A percentile compares a stretch with the other conserved stretches of the same genome.
Evolutionary conservation across 1,139 yeast species (phyloP).

Genomic region (Magnusiomyces magnusii): DNA sequence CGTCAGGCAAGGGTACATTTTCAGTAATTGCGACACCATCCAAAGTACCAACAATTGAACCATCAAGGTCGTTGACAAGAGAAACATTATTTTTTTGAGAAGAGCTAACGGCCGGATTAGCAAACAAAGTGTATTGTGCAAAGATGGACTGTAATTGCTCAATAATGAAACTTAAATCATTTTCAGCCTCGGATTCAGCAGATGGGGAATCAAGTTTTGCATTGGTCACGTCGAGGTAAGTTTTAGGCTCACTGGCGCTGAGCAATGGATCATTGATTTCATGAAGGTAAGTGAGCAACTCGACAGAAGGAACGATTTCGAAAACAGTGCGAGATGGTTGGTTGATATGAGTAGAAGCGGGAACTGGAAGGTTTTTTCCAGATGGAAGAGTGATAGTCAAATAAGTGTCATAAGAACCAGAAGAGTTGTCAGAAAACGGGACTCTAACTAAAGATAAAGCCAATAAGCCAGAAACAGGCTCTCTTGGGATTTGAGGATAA

Average conservation of each 20-base stretch:
- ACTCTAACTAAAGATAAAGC: conserved; percentile 6
- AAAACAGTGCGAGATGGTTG: conserved; percentile 1
- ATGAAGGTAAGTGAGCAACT: background rate
- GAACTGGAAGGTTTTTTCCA: conserved; percentile 5
- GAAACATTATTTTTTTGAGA: conserved; percentile 2
- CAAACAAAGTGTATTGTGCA: conserved; percentile 10
- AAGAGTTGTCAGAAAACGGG: background rate
- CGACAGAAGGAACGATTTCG: background rate
- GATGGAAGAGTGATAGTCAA: conserved; percentile 11
- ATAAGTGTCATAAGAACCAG: background rate
- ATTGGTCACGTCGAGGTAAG: background rate
- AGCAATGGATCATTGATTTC: conserved; percentile 1
- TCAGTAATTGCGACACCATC: conserved; percentile 6
- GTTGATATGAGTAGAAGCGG: conserved; percentile 8
- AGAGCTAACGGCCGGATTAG: conserved; percentile 1
- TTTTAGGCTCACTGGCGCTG: background rate
- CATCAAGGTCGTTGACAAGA: conserved; percentile 9
- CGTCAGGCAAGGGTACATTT: conserved; percentile 7
- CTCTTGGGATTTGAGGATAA: conserved; percentile 4
- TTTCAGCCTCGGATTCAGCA: background rate
- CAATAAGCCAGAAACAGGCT: conserved; percentile 8
- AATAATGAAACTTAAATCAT: background rate
- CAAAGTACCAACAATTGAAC: conserved; percentile 10
- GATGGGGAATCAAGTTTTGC: background rate
- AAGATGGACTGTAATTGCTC: conserved; percentile 10